Percentiles rank a stretch among this genome's conserved stretches.
phyloP scores from a whole-genome alignment of 1,284 basidiomycete genomes.

The Puccinia horiana region DNA sequence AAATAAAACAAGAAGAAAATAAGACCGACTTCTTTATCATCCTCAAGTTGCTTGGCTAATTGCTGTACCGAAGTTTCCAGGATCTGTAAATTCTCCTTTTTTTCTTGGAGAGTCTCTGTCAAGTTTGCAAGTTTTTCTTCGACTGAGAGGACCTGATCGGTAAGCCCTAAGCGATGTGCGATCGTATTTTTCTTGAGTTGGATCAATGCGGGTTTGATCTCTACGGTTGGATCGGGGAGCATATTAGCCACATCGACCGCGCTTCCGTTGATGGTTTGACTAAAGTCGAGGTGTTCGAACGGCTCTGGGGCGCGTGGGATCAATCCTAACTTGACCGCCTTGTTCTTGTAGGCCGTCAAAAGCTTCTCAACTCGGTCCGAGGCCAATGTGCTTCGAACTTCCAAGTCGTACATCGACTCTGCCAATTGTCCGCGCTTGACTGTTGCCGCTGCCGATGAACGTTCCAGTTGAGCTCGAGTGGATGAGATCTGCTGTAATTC shows the following conservation, averaged over 20 bases:
- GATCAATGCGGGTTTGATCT: constrained; percentile 72
- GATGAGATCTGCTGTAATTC: constrained; percentile 82
- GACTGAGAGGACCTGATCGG: constrained; percentile 72
- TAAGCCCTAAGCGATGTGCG: constrained; percentile 68
- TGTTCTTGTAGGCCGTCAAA: constrained; percentile 71
- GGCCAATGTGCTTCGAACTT: constrained; percentile 74
- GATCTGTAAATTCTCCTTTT: constrained; percentile 69
- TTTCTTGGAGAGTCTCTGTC: constrained; percentile 56
- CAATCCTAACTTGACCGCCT: constrained; percentile 72
- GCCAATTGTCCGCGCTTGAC: constrained; percentile 71
- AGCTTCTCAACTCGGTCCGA: constrained; percentile 75
- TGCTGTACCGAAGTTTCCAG: constrained; percentile 63
- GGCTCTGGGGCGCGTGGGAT: constrained; percentile 71
- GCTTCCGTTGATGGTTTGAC: constrained; percentile 73
- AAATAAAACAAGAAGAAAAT: not conserved
- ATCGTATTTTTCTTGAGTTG: constrained; percentile 70
- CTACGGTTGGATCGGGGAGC: constrained; percentile 67
- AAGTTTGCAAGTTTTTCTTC: constrained; percentile 77
- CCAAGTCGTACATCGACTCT: constrained; percentile 70
- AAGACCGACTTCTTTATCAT: constrained; percentile 69
- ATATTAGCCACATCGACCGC: constrained; percentile 69
- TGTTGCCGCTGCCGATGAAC: constrained; percentile 73
- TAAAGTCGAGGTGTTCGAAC: constrained; percentile 69
- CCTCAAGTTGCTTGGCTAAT: constrained; percentile 70
- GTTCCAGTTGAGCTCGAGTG: constrained; percentile 71